A percentile compares a stretch with the other conserved stretches of the same genome.
Conservation (phyloP, 2,329 filamentous ascomycete species). For the Tolypocladium pustulatum region DNA sequence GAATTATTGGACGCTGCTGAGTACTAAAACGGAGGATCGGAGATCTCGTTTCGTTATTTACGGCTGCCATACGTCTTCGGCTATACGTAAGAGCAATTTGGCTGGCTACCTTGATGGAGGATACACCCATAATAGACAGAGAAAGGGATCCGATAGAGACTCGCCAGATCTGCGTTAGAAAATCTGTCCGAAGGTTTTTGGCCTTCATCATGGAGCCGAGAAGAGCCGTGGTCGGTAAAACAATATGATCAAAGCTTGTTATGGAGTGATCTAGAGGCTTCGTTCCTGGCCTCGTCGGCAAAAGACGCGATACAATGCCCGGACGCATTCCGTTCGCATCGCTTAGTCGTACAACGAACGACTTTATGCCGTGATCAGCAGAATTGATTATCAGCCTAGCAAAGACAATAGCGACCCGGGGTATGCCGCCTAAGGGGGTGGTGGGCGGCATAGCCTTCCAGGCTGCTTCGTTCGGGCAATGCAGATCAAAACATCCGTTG, state of each 20-base stretch:
- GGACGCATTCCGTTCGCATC: constrained; percentile 13
- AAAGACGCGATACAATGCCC: constrained; percentile 14
- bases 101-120: too few species aligned
- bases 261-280: constrained; percentile 19
- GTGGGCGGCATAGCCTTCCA: constrained; percentile 21
- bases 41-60: too few species aligned
- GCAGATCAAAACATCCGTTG: constrained; percentile 21
- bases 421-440: constrained; percentile 11
- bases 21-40: too few species aligned
- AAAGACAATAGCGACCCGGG: constrained; percentile 20
- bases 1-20: too few species aligned
- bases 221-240: constrained; percentile 13
- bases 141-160: constrained; percentile 15
- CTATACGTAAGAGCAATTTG: too few species aligned
- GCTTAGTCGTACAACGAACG: constrained; percentile 19
- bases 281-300: constrained; percentile 16
- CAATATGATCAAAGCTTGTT: constrained; percentile 21
- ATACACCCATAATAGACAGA: constrained; percentile 7
- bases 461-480: constrained; percentile 18
- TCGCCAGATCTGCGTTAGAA: constrained; percentile 15
- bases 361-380: constrained; percentile 15
- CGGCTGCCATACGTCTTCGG: too few species aligned
- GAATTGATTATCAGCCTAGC: constrained; percentile 17
- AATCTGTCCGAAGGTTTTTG: constrained; percentile 11
- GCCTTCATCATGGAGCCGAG: constrained; percentile 12